A percentile compares a stretch with the other conserved stretches of the same genome.
Evolutionary conservation across 148 eudicot species (phyloP).

Genomic region (Linanthus parryae): DNA sequence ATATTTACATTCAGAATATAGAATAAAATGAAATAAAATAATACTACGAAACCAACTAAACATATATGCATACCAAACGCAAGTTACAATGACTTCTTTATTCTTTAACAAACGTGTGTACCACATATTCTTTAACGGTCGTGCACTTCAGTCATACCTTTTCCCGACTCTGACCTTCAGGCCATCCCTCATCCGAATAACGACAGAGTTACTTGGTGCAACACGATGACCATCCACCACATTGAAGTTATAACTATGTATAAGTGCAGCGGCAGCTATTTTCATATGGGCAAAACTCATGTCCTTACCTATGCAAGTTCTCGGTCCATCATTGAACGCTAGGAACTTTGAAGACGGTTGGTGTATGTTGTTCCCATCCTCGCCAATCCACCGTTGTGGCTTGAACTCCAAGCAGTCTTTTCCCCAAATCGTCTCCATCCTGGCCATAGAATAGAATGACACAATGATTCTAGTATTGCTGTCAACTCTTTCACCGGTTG

Average conservation of each 20-base stretch:
- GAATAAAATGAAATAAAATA: no score
- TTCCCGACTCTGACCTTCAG: not conserved
- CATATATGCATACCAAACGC: no score
- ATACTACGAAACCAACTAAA: no score
- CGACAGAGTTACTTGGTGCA: not conserved
- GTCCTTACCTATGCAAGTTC: not conserved
- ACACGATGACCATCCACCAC: not conserved
- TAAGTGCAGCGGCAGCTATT: not conserved
- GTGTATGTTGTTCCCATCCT: constrained; percentile 47
- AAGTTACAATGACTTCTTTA: no score
- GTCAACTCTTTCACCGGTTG: constrained; percentile 1
- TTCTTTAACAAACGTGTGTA: no score
- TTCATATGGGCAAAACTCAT: not conserved
- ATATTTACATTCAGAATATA: no score
- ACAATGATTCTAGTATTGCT: not conserved
- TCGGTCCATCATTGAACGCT: constrained; percentile 4
- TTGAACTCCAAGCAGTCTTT: constrained; percentile 83
- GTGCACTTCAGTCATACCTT: not conserved
- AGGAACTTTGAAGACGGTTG: not conserved
- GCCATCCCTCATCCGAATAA: not conserved
- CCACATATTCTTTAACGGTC: no score
- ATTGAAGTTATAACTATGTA: not conserved
- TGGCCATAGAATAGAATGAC: constrained; percentile 58
- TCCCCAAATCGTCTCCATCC: constrained; percentile 87
- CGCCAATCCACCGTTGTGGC: constrained; percentile 79